Conservation (phyloP, 495 filamentous ascomycete species). For the Penicillium alfredii region DNA sequence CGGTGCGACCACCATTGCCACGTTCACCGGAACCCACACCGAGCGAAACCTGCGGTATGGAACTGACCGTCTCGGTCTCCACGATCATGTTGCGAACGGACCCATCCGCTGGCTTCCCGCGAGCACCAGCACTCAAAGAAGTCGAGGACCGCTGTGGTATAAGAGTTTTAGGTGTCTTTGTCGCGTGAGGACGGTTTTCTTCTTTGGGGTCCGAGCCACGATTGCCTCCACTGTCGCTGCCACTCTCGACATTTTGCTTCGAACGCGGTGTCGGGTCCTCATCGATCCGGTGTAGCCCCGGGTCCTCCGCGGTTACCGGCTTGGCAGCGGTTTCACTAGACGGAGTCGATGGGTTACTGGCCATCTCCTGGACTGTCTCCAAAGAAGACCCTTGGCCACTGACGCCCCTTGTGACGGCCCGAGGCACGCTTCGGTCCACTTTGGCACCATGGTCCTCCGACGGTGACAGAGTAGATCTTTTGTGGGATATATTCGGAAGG, state of each 20-base stretch:
- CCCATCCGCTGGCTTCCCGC: conserved; percentile 61
- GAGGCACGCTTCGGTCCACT: conserved; percentile 30
- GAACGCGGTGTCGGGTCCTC: conserved; percentile 35
- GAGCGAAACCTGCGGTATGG: conserved; percentile 82
- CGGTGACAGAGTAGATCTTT: conserved; percentile 25
- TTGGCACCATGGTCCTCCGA: conserved; percentile 30
- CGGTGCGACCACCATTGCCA: conserved; percentile 43
- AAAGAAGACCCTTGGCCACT: conserved; percentile 64
- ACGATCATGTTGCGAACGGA: conserved; percentile 92
- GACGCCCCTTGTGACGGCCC: conserved; percentile 50
- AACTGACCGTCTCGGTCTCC: conserved; percentile 92
- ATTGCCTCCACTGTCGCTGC: conserved; percentile 46
- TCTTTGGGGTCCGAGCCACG: conserved; percentile 38
- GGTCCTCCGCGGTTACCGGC: conserved; percentile 24
- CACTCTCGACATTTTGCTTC: conserved; percentile 37
- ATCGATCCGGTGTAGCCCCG: conserved; percentile 32
- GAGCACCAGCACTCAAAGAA: conserved; percentile 40
- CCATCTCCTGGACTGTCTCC: conserved; percentile 86
- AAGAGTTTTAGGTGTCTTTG: conserved; percentile 25
- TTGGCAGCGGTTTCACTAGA: conserved; percentile 43
- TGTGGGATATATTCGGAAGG: conserved; percentile 40
- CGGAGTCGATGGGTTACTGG: conserved; percentile 73
- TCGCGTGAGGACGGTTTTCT: conserved; percentile 25
- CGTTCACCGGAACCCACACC: conserved; percentile 61
- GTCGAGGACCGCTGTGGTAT: conserved; percentile 46